Conservation (phyloP, 306 rosid species). For the Prunus salicina region DNA sequence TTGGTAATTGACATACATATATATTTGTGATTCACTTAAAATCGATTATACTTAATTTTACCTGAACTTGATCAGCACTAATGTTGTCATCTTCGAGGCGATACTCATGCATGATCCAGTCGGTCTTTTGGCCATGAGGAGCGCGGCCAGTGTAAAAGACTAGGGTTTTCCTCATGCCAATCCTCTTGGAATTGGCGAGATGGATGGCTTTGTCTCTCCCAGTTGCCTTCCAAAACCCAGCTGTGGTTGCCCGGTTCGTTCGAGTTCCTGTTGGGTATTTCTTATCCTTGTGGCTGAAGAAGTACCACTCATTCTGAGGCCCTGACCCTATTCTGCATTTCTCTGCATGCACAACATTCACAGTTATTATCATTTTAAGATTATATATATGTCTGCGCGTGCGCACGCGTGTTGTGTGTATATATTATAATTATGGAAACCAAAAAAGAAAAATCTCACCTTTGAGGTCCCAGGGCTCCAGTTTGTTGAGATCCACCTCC, state of each 20-base stretch:
- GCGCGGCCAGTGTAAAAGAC: slow-evolving; percentile 99
- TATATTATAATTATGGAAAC: not conserved
- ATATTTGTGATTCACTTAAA: not conserved
- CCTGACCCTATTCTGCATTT: slow-evolving; percentile 93
- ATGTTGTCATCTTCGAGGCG: slow-evolving; percentile 76
- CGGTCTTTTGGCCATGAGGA: slow-evolving; percentile 95
- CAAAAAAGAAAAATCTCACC: slow-evolving; percentile 35
- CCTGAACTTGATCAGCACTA: slow-evolving; percentile 53
- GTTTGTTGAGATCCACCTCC: slow-evolving; percentile 92
- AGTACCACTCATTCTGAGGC: slow-evolving; percentile 95
- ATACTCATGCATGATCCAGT: slow-evolving; percentile 99
- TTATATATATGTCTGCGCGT: not conserved
- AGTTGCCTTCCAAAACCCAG: slow-evolving; percentile 98
- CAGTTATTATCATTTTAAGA: not conserved
- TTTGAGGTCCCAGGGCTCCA: slow-evolving; percentile 99
- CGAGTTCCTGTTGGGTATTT: slow-evolving; percentile 96
- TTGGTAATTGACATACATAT: not conserved
- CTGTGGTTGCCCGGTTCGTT: slow-evolving; percentile 87
- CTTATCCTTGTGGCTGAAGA: slow-evolving; percentile 98
- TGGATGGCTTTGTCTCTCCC: slow-evolving; percentile 95
- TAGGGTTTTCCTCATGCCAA: slow-evolving; percentile 97
- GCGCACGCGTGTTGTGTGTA: too few species aligned
- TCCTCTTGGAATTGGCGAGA: slow-evolving; percentile 60
- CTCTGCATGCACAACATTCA: slow-evolving; percentile 38
- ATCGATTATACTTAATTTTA: not conserved